Percentiles rank a stretch among this genome's conserved stretches.
Conservation (phyloP, 257 asterid genomes). For the Salvia hispanica region DNA sequence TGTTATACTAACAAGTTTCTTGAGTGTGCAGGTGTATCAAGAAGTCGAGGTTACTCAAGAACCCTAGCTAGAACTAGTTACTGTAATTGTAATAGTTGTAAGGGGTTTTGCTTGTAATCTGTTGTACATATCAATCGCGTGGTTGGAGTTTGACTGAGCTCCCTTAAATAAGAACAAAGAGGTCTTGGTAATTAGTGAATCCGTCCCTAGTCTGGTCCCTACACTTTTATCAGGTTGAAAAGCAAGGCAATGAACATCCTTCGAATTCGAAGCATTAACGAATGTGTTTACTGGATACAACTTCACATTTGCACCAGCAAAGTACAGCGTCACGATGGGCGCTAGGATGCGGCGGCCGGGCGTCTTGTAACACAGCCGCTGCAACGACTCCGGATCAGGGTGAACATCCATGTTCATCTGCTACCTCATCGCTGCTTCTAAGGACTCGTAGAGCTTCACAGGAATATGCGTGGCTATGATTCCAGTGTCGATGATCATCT, state of each 20-base stretch:
- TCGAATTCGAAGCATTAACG: slow-evolving; percentile 24
- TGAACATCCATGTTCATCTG: slow-evolving; percentile 19
- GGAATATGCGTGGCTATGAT: slow-evolving; percentile 42
- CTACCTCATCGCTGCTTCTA: slow-evolving; percentile 31
- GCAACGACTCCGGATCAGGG: slow-evolving; percentile 6
- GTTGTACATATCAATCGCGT: too few species aligned
- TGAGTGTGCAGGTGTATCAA: too few species aligned
- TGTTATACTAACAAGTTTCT: too few species aligned
- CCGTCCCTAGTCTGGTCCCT: too few species aligned
- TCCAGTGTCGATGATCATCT: slow-evolving; percentile 48
- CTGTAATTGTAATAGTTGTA: too few species aligned
- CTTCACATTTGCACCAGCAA: slow-evolving; percentile 44
- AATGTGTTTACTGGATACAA: slow-evolving; percentile 39
- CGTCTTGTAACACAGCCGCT: slow-evolving; percentile 40
- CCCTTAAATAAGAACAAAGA: too few species aligned
- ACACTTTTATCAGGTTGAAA: slow-evolving; percentile 29
- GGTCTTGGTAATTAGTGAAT: too few species aligned
- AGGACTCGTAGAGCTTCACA: slow-evolving; percentile 20
- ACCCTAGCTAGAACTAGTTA: too few species aligned
- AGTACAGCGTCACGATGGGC: slow-evolving; percentile 42
- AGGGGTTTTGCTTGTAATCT: too few species aligned
- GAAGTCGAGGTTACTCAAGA: too few species aligned
- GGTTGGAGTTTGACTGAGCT: too few species aligned
- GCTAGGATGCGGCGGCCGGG: slow-evolving; percentile 12
- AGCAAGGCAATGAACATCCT: slow-evolving; percentile 37